A percentile compares a stretch with the other conserved stretches of the same genome.
Conservation (phyloP, 805 yeast species). For the Tetrapisispora namnaoensis region DNA sequence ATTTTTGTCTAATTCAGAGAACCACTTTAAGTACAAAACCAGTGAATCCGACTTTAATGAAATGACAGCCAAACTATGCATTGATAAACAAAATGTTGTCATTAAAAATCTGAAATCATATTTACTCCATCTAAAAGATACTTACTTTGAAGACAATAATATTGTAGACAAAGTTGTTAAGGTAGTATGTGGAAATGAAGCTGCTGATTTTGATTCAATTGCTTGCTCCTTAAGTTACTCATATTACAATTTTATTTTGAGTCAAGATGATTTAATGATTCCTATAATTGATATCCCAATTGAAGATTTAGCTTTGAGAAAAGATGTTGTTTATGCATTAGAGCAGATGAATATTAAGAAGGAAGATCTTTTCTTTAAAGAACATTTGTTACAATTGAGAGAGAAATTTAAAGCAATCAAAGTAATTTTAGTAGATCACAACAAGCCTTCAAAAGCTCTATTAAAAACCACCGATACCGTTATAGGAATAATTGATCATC, state of each 20-base stretch:
- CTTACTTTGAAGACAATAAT: background rate
- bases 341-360: conserved; percentile 36
- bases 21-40: too few relatives aligned
- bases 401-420: conserved; percentile 16
- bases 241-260: conserved; percentile 33
- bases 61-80: background rate
- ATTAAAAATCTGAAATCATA: background rate
- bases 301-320: conserved; percentile 56
- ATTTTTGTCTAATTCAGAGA: too few relatives aligned
- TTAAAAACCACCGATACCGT: conserved; percentile 31
- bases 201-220: conserved; percentile 85
- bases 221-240: conserved; percentile 67
- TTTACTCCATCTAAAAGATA: background rate
- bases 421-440: conserved; percentile 75
- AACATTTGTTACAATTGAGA: conserved; percentile 42
- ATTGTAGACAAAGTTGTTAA: background rate
- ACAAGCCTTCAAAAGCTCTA: conserved; percentile 46
- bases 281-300: conserved; percentile 71
- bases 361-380: conserved; percentile 49
- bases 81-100: background rate
- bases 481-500: conserved; percentile 75
- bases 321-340: conserved; percentile 57
- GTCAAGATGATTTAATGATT: conserved; percentile 31
- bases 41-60: too few relatives aligned
- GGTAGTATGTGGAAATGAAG: conserved; percentile 53